Conservation (phyloP, 148 eudicot genomes). For the Diospyros lotus region DNA sequence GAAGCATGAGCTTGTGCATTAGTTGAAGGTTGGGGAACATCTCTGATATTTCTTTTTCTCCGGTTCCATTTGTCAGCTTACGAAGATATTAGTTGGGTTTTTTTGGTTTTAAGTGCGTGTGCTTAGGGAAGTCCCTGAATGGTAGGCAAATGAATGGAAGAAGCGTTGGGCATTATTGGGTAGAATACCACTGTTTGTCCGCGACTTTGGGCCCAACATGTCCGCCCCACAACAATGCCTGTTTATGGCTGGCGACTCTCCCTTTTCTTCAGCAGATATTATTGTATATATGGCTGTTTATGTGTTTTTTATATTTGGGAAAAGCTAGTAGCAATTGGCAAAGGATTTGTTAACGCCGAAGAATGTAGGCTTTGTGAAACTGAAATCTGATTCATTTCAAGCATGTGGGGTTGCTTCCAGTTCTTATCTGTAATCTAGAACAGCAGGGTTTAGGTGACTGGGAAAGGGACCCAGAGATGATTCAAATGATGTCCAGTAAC, state of each 20-base stretch:
- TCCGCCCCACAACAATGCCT: background rate
- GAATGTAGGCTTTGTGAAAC: background rate
- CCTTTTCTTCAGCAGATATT: background rate
- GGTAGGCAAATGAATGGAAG: background rate
- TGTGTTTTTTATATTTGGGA: background rate
- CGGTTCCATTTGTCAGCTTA: background rate
- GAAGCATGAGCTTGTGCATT: slow-evolving; percentile 6
- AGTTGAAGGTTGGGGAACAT: background rate
- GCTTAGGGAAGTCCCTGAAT: background rate
- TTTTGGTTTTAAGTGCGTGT: background rate
- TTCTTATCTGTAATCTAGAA: too few relatives aligned
- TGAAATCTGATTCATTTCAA: background rate
- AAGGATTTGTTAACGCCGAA: background rate
- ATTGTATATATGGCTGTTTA: background rate
- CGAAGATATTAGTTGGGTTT: background rate
- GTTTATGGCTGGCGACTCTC: background rate
- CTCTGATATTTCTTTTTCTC: background rate
- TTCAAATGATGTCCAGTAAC: too few relatives aligned
- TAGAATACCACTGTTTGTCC: background rate
- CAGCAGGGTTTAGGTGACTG: too few relatives aligned
- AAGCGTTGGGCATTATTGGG: background rate
- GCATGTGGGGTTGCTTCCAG: background rate
- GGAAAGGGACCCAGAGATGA: too few relatives aligned
- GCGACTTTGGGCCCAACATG: background rate
- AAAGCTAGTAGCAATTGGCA: background rate